Conservation (phyloP, 768 basidiomycete species). For the Mycena venus region DNA sequence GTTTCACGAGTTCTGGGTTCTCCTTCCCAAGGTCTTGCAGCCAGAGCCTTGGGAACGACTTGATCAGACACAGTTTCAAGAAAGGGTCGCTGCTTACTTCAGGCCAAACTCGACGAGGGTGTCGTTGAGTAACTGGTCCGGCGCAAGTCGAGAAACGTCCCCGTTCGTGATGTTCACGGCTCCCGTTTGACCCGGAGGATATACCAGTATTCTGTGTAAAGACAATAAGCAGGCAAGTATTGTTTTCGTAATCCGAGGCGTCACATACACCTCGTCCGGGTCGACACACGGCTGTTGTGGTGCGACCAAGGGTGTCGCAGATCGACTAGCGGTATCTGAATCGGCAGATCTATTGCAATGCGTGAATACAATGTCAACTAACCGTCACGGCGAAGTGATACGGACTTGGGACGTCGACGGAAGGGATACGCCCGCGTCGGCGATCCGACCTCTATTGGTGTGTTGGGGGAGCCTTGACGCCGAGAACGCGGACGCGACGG, state of each 20-base stretch:
- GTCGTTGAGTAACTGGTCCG: slow-evolving; percentile 93
- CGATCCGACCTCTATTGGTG: slow-evolving; percentile 26
- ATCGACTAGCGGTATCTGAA: slow-evolving; percentile 39
- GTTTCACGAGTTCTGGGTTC: slow-evolving; percentile 73
- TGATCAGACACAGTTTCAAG: slow-evolving; percentile 15
- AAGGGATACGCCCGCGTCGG: not conserved
- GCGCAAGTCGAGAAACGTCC: slow-evolving; percentile 80
- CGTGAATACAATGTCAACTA: not conserved
- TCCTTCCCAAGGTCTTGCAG: slow-evolving; percentile 66
- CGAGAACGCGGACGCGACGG: not conserved
- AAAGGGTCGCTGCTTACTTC: slow-evolving; percentile 68
- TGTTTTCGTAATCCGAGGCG: not conserved
- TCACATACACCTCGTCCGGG: slow-evolving; percentile 73
- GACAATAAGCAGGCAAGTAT: slow-evolving; percentile 8
- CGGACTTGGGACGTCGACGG: slow-evolving; percentile 1
- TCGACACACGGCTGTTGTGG: slow-evolving; percentile 51
- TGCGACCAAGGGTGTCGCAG: slow-evolving; percentile 48
- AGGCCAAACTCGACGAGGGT: slow-evolving; percentile 96
- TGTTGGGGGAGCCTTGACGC: slow-evolving; percentile 2
- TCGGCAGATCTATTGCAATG: slow-evolving; percentile 11
- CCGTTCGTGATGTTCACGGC: slow-evolving; percentile 86
- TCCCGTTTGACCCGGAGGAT: slow-evolving; percentile 77
- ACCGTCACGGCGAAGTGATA: not conserved
- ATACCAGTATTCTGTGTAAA: slow-evolving; percentile 81
- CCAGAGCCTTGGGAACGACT: slow-evolving; percentile 70